A percentile compares a stretch with the other conserved stretches of the same genome.
These are phyloP conservation scores for Magnolia officinalis DNA, from an alignment of 164 flowering plant species.

Conservation along the genomic window DNA sequence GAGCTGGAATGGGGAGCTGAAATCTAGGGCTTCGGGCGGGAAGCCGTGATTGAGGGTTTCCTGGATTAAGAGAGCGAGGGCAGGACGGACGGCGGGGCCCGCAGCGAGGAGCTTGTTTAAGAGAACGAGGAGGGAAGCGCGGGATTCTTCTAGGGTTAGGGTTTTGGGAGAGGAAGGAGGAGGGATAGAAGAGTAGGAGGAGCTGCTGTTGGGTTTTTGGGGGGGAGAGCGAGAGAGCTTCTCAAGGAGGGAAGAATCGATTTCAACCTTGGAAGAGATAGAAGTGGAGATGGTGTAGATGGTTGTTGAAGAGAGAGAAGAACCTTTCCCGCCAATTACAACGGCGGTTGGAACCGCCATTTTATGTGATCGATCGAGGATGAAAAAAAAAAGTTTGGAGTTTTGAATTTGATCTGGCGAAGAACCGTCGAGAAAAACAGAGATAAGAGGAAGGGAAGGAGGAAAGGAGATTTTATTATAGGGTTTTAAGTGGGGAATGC, in stretches of 20 bases:
- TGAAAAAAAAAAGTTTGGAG: not conserved
- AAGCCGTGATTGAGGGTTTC: slow-evolving; percentile 23
- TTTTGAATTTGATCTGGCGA: too few relatives aligned
- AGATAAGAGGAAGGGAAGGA: too few relatives aligned
- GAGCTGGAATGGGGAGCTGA: slow-evolving; percentile 8
- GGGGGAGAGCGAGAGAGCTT: slow-evolving; percentile 15
- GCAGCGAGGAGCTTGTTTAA: slow-evolving; percentile 49
- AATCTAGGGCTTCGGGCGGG: not conserved
- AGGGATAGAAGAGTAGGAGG: not conserved
- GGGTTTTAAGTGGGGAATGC: too few relatives aligned
- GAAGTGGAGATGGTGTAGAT: slow-evolving; percentile 42
- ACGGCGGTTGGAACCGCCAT: slow-evolving; percentile 7
- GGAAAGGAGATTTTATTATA: too few relatives aligned
- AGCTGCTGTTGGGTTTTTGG: slow-evolving; percentile 1
- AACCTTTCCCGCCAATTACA: slow-evolving; percentile 62
- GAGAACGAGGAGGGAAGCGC: slow-evolving; percentile 58
- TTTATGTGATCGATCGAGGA: not conserved
- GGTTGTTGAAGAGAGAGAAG: slow-evolving; percentile 48
- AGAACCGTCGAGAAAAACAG: too few relatives aligned
- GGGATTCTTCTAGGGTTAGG: slow-evolving; percentile 36
- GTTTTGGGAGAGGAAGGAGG: slow-evolving; percentile 11
- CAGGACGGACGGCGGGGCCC: slow-evolving; percentile 23
- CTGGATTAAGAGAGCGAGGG: slow-evolving; percentile 22
- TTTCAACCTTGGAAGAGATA: slow-evolving; percentile 26
- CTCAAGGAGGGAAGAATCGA: slow-evolving; percentile 51